phyloP scores from a whole-genome alignment of 805 yeast genomes.

The Yarrowia yakushimensis region DNA sequence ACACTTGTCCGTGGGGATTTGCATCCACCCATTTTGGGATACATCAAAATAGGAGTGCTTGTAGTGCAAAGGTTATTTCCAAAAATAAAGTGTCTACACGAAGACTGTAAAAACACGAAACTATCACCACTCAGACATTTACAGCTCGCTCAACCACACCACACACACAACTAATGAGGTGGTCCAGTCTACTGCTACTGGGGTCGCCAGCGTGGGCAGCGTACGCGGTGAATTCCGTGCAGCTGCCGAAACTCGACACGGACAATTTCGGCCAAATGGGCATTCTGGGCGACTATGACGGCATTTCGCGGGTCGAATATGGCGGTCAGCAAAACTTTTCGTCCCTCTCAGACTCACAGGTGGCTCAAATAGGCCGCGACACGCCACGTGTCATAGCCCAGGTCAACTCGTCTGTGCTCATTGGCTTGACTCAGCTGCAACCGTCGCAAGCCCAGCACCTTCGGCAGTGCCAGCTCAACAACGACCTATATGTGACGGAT shows the following conservation, averaged over 20 bases:
- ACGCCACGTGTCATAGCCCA: slow-evolving; percentile 31
- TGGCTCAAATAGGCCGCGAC: slow-evolving; percentile 15
- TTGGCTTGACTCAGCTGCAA: slow-evolving; percentile 30
- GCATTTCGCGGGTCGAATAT: slow-evolving; percentile 39
- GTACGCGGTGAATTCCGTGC: slow-evolving; percentile 28
- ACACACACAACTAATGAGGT: not conserved
- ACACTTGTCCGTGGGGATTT: too few relatives aligned
- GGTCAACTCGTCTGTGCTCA: slow-evolving; percentile 32
- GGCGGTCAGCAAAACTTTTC: slow-evolving; percentile 39
- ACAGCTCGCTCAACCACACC: not conserved
- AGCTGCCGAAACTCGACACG: slow-evolving; percentile 31
- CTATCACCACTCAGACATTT: not conserved
- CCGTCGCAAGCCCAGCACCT: slow-evolving; percentile 31
- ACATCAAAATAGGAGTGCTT: slow-evolving; percentile 1
- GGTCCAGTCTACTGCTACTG: not conserved
- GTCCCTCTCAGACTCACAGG: slow-evolving; percentile 27
- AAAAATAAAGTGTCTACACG: not conserved
- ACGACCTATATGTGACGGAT: slow-evolving; percentile 28
- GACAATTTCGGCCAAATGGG: slow-evolving; percentile 35
- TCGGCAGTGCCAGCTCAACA: slow-evolving; percentile 32
- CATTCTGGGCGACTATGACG: slow-evolving; percentile 41
- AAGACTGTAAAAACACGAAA: not conserved
- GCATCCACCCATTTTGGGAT: not conserved
- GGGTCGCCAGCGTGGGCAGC: not conserved
- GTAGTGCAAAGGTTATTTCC: too few relatives aligned